phyloP scores from a whole-genome alignment of 495 filamentous ascomycete species.

The Penicillium arizonense region DNA sequence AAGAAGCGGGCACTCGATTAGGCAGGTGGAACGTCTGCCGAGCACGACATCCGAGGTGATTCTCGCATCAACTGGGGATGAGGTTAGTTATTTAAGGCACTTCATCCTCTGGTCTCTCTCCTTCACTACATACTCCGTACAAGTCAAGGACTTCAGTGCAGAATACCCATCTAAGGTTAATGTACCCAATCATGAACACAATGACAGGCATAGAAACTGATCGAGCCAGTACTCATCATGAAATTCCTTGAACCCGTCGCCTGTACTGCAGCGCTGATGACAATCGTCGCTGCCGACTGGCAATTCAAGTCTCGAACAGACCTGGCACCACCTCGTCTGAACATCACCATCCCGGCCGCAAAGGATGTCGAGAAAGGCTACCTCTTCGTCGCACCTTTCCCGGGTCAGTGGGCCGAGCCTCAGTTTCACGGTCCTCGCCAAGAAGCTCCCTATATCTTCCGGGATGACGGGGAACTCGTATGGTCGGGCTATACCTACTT shows the following conservation, averaged over 20 bases:
- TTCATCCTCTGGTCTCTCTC: background rate
- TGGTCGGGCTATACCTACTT: conserved; percentile 57
- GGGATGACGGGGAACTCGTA: conserved; percentile 51
- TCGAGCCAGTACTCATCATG: conserved; percentile 29
- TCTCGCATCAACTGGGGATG: conserved; percentile 8
- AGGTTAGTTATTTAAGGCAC: background rate
- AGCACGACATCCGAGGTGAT: conserved; percentile 22
- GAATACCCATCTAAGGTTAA: conserved; percentile 52
- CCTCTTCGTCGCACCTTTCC: conserved; percentile 55
- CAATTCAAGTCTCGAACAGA: conserved; percentile 55
- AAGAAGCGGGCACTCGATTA: conserved; percentile 21
- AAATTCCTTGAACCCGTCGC: conserved; percentile 32
- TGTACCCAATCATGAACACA: conserved; percentile 47
- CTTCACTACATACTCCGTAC: background rate
- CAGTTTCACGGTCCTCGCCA: conserved; percentile 51
- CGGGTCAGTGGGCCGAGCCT: conserved; percentile 34
- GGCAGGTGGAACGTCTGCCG: conserved; percentile 12
- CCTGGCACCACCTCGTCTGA: conserved; percentile 53
- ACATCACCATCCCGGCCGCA: conserved; percentile 54
- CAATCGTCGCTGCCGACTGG: conserved; percentile 47
- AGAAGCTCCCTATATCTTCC: conserved; percentile 55
- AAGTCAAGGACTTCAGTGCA: conserved; percentile 28
- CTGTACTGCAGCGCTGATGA: conserved; percentile 21
- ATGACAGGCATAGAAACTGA: conserved; percentile 41
- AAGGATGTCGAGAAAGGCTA: conserved; percentile 49